A percentile compares a stretch with the other conserved stretches of the same genome.
Conservation (phyloP, 73 alveolate species). For the Tetrahymena malaccensis region DNA sequence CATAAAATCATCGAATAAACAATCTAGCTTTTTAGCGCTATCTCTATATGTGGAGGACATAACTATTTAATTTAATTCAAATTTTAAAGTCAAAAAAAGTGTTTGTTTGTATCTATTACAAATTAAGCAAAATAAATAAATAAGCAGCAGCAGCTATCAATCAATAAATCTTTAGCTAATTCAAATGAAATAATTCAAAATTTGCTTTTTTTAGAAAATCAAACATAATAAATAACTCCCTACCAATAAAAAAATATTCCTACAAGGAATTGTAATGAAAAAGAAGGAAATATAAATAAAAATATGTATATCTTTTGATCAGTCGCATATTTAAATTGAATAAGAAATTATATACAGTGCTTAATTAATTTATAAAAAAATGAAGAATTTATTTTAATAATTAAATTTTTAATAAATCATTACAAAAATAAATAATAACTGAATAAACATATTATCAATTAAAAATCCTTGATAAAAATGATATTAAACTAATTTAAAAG, state of each 20-base stretch:
- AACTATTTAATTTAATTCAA: background rate
- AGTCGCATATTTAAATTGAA: background rate
- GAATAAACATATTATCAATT: too few relatives aligned
- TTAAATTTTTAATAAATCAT: too few relatives aligned
- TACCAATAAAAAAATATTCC: background rate
- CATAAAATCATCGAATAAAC: background rate
- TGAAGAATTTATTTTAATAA: too few relatives aligned
- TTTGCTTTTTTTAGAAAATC: background rate
- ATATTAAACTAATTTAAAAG: background rate
- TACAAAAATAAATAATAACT: too few relatives aligned
- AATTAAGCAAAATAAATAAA: background rate
- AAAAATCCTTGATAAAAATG: background rate
- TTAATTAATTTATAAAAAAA: too few relatives aligned
- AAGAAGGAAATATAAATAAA: background rate
- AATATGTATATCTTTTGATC: background rate
- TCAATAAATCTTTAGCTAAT: background rate
- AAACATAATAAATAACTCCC: background rate
- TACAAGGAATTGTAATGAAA: background rate
- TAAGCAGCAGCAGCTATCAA: background rate
- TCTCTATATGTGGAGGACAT: background rate
- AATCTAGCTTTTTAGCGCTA: background rate
- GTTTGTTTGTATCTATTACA: background rate
- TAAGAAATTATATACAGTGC: background rate
- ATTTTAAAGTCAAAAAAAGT: background rate
- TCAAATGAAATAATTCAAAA: background rate